Conservation (phyloP, 371 early-diverging fungal species). For the Mortierella sp. region DNA sequence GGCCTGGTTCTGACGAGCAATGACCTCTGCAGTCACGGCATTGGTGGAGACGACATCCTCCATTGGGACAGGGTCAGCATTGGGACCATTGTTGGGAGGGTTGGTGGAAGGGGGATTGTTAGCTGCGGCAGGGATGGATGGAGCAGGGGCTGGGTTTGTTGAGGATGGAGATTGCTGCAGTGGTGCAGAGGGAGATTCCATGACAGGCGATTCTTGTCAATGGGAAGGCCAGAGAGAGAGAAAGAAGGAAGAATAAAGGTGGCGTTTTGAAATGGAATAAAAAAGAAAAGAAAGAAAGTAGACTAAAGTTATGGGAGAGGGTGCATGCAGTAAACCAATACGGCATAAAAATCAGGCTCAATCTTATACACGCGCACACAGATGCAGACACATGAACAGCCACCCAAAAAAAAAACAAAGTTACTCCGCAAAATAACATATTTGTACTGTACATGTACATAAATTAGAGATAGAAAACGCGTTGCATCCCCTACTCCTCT, state of each 20-base stretch:
- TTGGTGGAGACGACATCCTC: constrained; percentile 53
- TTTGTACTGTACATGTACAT: too few relatives aligned
- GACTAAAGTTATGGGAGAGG: too few relatives aligned
- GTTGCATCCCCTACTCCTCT: too few relatives aligned
- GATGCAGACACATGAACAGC: too few relatives aligned
- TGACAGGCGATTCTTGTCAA: background rate
- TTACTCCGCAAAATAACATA: too few relatives aligned
- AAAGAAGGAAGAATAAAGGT: background rate
- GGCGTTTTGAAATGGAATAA: background rate
- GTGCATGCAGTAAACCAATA: too few relatives aligned
- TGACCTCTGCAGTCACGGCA: constrained; percentile 50
- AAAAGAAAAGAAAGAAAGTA: too few relatives aligned
- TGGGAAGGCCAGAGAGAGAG: background rate
- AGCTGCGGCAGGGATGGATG: background rate
- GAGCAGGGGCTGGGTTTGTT: background rate
- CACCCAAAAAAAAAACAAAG: too few relatives aligned
- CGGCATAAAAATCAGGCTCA: too few relatives aligned
- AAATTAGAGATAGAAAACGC: too few relatives aligned
- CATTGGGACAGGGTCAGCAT: constrained; percentile 31
- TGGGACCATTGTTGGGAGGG: background rate
- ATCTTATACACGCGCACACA: too few relatives aligned
- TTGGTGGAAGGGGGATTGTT: background rate
- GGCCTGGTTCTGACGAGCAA: constrained; percentile 53
- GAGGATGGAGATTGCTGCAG: constrained; percentile 7
- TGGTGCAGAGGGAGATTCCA: constrained; percentile 16